Conservation (phyloP, 495 filamentous ascomycete species). For the Usnea hakonensis region DNA sequence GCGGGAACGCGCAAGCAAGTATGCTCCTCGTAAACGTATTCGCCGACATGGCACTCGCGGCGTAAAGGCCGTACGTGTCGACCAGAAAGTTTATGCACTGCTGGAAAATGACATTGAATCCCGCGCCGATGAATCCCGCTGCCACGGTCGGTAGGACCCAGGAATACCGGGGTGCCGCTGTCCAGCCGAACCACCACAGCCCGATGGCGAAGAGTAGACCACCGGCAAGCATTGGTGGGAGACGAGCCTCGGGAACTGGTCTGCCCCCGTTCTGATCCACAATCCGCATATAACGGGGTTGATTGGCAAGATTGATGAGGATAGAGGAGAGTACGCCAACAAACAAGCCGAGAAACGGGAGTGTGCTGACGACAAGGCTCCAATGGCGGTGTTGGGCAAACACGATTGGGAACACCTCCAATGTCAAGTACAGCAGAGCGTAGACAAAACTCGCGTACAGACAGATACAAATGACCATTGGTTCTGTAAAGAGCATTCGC, state of each 20-base stretch:
- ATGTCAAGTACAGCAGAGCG: slow-evolving; percentile 30
- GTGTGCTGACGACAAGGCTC: slow-evolving; percentile 30
- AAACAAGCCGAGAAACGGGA: slow-evolving; percentile 37
- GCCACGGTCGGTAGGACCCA: slow-evolving; percentile 20
- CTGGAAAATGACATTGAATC: slow-evolving; percentile 34
- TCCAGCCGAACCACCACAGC: slow-evolving; percentile 42
- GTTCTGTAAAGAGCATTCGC: background rate
- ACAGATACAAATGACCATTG: background rate
- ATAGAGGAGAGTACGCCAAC: slow-evolving; percentile 32
- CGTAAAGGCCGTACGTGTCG: slow-evolving; percentile 32
- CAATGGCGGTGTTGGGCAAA: slow-evolving; percentile 35
- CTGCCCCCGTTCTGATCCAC: slow-evolving; percentile 16
- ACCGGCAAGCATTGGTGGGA: slow-evolving; percentile 43
- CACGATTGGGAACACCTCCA: slow-evolving; percentile 37
- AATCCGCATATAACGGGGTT: slow-evolving; percentile 17
- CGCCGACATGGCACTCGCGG: slow-evolving; percentile 32
- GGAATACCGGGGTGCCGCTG: slow-evolving; percentile 20
- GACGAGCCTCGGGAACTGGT: slow-evolving; percentile 34
- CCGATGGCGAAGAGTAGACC: slow-evolving; percentile 41
- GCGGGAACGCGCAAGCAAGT: slow-evolving; percentile 26
- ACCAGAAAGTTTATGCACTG: slow-evolving; percentile 38
- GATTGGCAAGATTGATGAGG: slow-evolving; percentile 29
- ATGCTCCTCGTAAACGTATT: slow-evolving; percentile 35
- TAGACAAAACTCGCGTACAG: slow-evolving; percentile 26
- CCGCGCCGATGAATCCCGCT: slow-evolving; percentile 26